These are phyloP conservation scores for Scytalidium sp. DNA, from an alignment of 2,329 filamentous ascomycete genomes.

Conservation along the genomic window DNA sequence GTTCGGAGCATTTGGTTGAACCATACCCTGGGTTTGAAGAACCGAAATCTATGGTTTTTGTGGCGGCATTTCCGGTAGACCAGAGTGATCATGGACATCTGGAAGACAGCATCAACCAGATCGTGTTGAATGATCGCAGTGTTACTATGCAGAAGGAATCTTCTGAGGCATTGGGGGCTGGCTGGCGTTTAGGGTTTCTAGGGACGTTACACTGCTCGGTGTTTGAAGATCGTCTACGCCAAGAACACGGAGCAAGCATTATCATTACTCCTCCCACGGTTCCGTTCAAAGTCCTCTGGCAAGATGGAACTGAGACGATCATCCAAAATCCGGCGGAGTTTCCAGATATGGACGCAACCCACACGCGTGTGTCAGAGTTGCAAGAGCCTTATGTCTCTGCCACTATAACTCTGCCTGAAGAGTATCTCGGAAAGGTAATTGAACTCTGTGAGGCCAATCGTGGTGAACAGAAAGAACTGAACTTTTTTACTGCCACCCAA, in stretches of 20 bases:
- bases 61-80: slow-evolving; percentile 92
- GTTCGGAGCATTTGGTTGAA: slow-evolving; percentile 71
- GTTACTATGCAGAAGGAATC: slow-evolving; percentile 93
- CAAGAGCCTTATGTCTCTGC: slow-evolving; percentile 75
- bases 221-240: slow-evolving; percentile 89
- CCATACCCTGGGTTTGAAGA: slow-evolving; percentile 92
- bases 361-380: slow-evolving; percentile 53
- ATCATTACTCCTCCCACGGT: slow-evolving; percentile 97
- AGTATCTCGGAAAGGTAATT: slow-evolving; percentile 91
- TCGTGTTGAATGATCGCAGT: slow-evolving; percentile 91
- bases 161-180: slow-evolving; percentile 88
- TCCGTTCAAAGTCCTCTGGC: slow-evolving; percentile 81
- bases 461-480: slow-evolving; percentile 81
- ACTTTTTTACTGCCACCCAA: slow-evolving; percentile 88
- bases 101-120: slow-evolving; percentile 90
- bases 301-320: slow-evolving; percentile 72
- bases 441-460: slow-evolving; percentile 90
- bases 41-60: slow-evolving; percentile 98
- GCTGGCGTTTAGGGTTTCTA: slow-evolving; percentile 90
- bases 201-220: slow-evolving; percentile 99
- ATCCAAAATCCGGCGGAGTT: slow-evolving; percentile 87
- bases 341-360: slow-evolving; percentile 61
- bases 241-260: slow-evolving; percentile 91
- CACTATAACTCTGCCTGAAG: slow-evolving; percentile 88
- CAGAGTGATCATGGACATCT: slow-evolving; percentile 82